phyloP scores from a whole-genome alignment of 192 early-diverging fungal genomes.

The Entophlyctis helioformis region DNA sequence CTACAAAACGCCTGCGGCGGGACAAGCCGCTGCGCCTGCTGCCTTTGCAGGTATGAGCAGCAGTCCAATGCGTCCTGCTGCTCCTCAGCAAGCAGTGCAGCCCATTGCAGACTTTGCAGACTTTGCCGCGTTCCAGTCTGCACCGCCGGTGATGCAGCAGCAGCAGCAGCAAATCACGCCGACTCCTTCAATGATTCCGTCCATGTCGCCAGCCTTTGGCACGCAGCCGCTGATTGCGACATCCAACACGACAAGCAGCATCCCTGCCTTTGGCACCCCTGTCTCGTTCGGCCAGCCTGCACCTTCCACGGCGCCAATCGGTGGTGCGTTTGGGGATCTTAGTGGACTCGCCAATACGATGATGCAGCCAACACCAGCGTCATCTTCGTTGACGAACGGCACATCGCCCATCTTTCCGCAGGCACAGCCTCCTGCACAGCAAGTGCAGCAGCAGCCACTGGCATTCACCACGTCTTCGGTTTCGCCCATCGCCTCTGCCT shows the following conservation, averaged over 20 bases:
- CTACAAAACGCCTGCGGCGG: conserved; percentile 6
- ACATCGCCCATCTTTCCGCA: no score
- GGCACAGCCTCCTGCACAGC: conserved; percentile 5
- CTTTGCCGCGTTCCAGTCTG: background rate
- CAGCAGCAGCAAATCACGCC: no score
- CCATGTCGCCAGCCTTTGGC: no score
- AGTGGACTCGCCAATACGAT: no score
- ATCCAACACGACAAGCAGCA: background rate
- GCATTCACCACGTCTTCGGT: no score
- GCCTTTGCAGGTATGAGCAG: background rate
- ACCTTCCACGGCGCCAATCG: no score
- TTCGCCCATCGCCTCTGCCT: background rate
- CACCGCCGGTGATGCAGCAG: background rate
- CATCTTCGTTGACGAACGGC: no score
- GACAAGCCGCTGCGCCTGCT: background rate
- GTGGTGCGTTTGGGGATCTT: no score
- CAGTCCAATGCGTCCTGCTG: no score
- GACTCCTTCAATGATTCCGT: no score
- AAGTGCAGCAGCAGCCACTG: background rate
- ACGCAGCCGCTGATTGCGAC: background rate
- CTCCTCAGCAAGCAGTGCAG: conserved; percentile 1
- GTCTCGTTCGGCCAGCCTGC: background rate
- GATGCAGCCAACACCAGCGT: no score
- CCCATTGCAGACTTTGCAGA: conserved; percentile 9
- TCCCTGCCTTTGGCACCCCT: conserved; percentile 10